Conservation (phyloP, 2,329 filamentous ascomycete species). For the Knufia petricola region DNA sequence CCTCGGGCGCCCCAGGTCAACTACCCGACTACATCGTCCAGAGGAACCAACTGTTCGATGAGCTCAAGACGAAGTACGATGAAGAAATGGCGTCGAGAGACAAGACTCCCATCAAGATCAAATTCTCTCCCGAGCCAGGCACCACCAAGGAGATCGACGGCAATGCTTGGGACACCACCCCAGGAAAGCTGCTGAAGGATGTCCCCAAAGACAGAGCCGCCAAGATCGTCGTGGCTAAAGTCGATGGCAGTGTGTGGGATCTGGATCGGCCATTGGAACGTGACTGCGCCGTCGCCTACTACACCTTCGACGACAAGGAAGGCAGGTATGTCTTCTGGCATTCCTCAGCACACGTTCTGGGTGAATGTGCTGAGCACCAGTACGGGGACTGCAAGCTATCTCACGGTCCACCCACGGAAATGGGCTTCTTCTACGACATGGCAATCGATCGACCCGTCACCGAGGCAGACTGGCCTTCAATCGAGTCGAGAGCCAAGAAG, state of each 20-base stretch:
- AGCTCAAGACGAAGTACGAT: constrained; percentile 74
- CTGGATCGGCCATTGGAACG: constrained; percentile 80
- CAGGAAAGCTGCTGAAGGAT: constrained; percentile 67
- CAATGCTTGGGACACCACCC: constrained; percentile 86
- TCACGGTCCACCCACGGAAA: constrained; percentile 82
- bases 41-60: constrained; percentile 78
- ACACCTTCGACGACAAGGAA: constrained; percentile 66
- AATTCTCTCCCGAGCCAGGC: constrained; percentile 35
- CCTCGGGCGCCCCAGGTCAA: constrained; percentile 26
- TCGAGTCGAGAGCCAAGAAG: constrained; percentile 69
- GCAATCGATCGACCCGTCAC: constrained; percentile 62
- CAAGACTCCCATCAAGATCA: constrained; percentile 41
- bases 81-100: constrained; percentile 55
- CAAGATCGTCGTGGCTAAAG: constrained; percentile 70
- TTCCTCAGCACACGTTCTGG: constrained; percentile 89
- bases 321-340: constrained; percentile 98
- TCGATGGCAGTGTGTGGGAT: constrained; percentile 88
- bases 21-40: constrained; percentile 71
- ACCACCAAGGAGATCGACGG: constrained; percentile 42
- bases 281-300: constrained; percentile 72
- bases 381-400: constrained; percentile 78
- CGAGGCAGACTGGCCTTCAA: constrained; percentile 68
- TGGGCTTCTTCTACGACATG: constrained; percentile 98
- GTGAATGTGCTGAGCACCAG: constrained; percentile 81
- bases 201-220: constrained; percentile 75